Conservation (phyloP, 345 rosid genomes). For the Rhodamnia argentea region DNA sequence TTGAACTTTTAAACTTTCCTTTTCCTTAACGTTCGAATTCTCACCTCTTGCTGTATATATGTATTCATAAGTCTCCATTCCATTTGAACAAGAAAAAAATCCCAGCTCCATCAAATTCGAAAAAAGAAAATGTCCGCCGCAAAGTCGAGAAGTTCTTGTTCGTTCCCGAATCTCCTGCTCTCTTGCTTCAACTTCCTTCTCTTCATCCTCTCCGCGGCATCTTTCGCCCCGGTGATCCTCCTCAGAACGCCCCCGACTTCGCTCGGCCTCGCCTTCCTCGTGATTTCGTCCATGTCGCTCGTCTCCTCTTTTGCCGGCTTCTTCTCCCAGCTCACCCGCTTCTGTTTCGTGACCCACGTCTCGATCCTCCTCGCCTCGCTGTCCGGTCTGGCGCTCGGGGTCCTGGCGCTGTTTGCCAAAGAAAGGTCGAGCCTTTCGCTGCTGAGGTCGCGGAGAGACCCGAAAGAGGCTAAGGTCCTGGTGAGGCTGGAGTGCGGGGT, state of each 20-base stretch:
- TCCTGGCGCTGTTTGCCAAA: constrained; percentile 29
- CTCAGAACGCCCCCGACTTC: constrained; percentile 51
- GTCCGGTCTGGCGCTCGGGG: constrained; percentile 26
- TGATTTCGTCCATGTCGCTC: constrained; percentile 35
- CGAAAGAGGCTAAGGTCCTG: constrained; percentile 45
- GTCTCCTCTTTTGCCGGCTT: constrained; percentile 39
- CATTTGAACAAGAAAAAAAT: neutral
- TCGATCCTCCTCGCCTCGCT: constrained; percentile 37
- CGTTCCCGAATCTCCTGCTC: constrained; percentile 44
- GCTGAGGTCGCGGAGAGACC: constrained; percentile 36
- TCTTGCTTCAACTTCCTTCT: constrained; percentile 30
- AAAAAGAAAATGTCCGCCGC: constrained; percentile 17
- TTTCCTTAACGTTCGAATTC: neutral
- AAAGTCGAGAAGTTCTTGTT: constrained; percentile 38
- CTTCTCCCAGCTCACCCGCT: constrained; percentile 29
- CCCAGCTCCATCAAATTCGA: neutral
- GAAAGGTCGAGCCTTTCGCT: constrained; percentile 37
- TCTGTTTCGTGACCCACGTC: constrained; percentile 39
- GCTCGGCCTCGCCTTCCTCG: constrained; percentile 35
- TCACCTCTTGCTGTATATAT: neutral
- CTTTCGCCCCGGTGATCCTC: constrained; percentile 36
- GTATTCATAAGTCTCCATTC: neutral
- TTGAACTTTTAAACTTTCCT: neutral
- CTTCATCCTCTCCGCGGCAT: constrained; percentile 35
- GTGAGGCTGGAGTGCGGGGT: constrained; percentile 58